These are phyloP conservation scores for Hysterium pulicare DNA, from an alignment of 2,329 filamentous ascomycete genomes.

Conservation along the genomic window DNA sequence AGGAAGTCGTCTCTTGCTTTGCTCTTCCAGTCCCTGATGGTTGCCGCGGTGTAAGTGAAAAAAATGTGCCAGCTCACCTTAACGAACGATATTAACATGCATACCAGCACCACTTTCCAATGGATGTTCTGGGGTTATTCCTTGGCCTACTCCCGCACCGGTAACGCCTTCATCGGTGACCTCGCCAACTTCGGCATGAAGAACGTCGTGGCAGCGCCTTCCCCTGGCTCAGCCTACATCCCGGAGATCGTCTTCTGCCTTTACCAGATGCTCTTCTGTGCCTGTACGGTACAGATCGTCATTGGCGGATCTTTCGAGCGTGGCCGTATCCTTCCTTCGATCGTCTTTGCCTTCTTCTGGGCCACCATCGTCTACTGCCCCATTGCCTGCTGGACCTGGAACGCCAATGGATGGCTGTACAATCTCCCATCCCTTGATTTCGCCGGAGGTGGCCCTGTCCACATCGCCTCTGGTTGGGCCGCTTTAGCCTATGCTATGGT, in stretches of 20 bases:
- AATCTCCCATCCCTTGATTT: conserved; percentile 60
- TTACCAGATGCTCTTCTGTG: conserved; percentile 64
- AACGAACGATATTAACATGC: neutral
- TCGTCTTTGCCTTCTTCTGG: conserved; percentile 63
- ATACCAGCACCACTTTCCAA: conserved; percentile 49
- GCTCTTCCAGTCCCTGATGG: conserved; percentile 61
- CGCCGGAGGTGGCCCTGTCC: conserved; percentile 61
- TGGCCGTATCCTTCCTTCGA: conserved; percentile 61
- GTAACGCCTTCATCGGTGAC: conserved; percentile 61
- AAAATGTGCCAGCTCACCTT: neutral
- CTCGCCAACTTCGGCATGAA: conserved; percentile 60
- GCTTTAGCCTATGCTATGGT: conserved; percentile 63
- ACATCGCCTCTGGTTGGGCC: conserved; percentile 57
- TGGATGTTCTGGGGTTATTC: conserved; percentile 67
- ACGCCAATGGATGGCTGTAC: conserved; percentile 62
- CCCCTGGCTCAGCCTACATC: conserved; percentile 53
- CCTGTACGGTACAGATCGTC: conserved; percentile 61
- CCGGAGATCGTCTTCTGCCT: conserved; percentile 66
- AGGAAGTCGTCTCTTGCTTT: conserved; percentile 61
- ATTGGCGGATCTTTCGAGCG: conserved; percentile 62
- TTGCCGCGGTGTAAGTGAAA: conserved; percentile 48
- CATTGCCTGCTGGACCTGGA: conserved; percentile 66
- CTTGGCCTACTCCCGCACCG: conserved; percentile 59
- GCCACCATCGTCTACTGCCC: conserved; percentile 63
- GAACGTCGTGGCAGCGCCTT: conserved; percentile 59